Evolutionary conservation across 2,329 filamentous ascomycete genomes (phyloP).

Genomic region (Fusarium proliferatum): DNA sequence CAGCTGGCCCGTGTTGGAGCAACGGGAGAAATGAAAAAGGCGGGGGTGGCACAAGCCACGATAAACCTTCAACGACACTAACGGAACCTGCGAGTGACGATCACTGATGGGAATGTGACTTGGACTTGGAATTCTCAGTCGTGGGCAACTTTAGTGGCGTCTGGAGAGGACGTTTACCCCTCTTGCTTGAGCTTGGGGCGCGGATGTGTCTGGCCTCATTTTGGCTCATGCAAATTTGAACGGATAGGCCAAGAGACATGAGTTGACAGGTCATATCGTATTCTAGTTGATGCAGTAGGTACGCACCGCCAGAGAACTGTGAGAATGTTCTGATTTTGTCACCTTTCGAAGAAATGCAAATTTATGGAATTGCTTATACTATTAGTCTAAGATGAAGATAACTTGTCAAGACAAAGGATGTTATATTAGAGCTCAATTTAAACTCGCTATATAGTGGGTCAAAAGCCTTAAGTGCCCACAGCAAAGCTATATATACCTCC

Average conservation of each 20-base stretch:
- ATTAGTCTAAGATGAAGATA: neutral
- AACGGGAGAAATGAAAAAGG: neutral
- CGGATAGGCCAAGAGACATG: too few relatives aligned
- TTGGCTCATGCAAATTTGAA: neutral
- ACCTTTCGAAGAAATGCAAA: neutral
- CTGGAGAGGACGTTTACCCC: neutral
- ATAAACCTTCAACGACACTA: neutral
- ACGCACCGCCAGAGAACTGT: rapidly evolving
- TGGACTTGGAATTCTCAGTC: neutral
- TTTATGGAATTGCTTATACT: neutral
- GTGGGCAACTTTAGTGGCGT: neutral
- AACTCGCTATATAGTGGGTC: neutral
- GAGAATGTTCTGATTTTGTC: rapidly evolving
- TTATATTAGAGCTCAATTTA: neutral
- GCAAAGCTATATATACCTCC: neutral
- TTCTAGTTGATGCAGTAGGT: rapidly evolving
- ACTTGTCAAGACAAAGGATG: neutral
- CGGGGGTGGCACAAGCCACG: neutral
- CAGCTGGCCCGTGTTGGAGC: neutral
- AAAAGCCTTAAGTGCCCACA: rapidly evolving
- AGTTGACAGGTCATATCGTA: rapidly evolving
- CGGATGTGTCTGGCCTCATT: neutral
- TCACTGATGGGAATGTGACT: neutral
- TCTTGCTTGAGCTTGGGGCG: neutral
- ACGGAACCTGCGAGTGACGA: neutral